These are phyloP conservation scores for Penicillium sp. DNA, from an alignment of 2,329 filamentous ascomycete genomes.

Conservation along the genomic window DNA sequence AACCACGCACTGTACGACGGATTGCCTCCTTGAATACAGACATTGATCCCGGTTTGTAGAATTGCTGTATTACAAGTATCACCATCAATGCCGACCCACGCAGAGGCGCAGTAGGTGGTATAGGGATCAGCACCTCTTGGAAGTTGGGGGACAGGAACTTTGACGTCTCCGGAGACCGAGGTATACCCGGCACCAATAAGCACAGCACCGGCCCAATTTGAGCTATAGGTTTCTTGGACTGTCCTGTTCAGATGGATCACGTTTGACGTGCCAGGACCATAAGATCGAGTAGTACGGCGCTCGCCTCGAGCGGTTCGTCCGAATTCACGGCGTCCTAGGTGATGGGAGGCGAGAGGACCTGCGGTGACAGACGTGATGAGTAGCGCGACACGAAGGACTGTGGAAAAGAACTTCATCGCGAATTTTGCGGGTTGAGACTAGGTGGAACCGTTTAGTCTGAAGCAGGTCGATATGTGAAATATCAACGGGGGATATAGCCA, in stretches of 20 bases:
- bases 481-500: not conserved
- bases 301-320: constrained; percentile 29
- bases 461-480: not conserved
- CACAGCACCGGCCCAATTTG: constrained; percentile 61
- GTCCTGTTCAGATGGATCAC: constrained; percentile 36
- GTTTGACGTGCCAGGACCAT: constrained; percentile 30
- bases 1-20: constrained; percentile 58
- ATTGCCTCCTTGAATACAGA: constrained; percentile 44
- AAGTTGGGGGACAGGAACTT: constrained; percentile 48
- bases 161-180: constrained; percentile 54
- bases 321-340: constrained; percentile 31
- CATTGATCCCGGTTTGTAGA: constrained; percentile 58
- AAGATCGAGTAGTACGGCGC: constrained; percentile 32
- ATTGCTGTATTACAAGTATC: constrained; percentile 55
- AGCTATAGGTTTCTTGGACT: constrained; percentile 49
- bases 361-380: constrained; percentile 46
- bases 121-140: constrained; percentile 36
- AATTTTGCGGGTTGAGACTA: not conserved
- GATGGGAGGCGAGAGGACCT: constrained; percentile 47
- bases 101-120: constrained; percentile 47
- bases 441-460: not conserved
- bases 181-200: constrained; percentile 53
- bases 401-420: constrained; percentile 52
- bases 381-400: constrained; percentile 37
- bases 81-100: constrained; percentile 63